These are phyloP conservation scores for Beauveria australis DNA, from an alignment of 2,329 filamentous ascomycete species.

Conservation along the genomic window DNA sequence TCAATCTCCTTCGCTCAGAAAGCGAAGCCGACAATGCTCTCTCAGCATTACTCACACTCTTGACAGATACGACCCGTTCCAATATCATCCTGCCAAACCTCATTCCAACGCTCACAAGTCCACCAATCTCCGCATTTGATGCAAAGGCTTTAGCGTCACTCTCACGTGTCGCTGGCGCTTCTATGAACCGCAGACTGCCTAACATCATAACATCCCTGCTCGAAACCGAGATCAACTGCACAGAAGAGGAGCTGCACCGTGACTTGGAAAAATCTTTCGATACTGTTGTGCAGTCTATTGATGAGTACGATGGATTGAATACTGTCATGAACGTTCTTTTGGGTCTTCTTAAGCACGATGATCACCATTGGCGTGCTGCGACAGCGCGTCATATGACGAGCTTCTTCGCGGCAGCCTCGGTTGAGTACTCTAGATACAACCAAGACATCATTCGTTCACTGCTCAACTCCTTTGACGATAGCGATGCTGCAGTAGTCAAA, in stretches of 20 bases:
- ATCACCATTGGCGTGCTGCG: conserved; percentile 72
- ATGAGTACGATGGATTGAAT: conserved; percentile 93
- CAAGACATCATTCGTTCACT: conserved; percentile 88
- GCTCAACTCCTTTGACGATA: conserved; percentile 85
- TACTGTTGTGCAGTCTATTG: conserved; percentile 82
- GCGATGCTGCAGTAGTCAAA: conserved; percentile 77
- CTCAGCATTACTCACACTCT: conserved; percentile 82
- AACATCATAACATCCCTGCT: conserved; percentile 88
- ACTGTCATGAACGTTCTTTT: conserved; percentile 92
- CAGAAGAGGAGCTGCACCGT: conserved; percentile 61
- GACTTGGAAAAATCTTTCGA: conserved; percentile 81
- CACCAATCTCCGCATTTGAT: conserved; percentile 90
- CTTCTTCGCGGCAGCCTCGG: conserved; percentile 72
- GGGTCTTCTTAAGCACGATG: conserved; percentile 80
- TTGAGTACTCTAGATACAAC: conserved; percentile 94
- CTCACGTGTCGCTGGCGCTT: conserved; percentile 79
- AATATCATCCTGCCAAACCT: conserved; percentile 96
- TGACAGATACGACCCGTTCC: conserved; percentile 86
- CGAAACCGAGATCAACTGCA: conserved; percentile 77
- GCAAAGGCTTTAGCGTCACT: conserved; percentile 88
- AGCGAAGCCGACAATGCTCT: conserved; percentile 86
- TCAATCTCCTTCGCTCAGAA: conserved; percentile 80
- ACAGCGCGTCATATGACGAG: conserved; percentile 73
- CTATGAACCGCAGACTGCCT: conserved; percentile 85
- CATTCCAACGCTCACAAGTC: conserved; percentile 82